These are phyloP conservation scores for Candida nemodendra DNA, from an alignment of 805 yeast genomes.

Conservation along the genomic window DNA sequence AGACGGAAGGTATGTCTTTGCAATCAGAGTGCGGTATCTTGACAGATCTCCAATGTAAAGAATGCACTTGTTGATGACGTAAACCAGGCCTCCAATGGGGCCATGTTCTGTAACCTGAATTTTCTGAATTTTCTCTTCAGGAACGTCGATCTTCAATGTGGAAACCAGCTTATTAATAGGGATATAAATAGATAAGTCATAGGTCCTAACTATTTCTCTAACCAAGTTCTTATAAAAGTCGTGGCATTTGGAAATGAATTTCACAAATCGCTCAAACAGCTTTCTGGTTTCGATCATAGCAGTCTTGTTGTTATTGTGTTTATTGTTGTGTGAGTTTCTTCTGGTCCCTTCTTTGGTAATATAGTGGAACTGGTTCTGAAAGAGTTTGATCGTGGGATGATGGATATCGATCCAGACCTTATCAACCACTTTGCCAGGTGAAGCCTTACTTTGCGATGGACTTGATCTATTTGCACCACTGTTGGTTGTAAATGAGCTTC, in stretches of 20 bases:
- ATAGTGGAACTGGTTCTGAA: constrained; percentile 38
- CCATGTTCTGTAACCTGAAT: constrained; percentile 10
- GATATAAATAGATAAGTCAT: constrained; percentile 37
- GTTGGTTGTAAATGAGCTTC: neutral
- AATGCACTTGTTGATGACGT: constrained; percentile 47
- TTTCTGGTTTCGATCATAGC: constrained; percentile 50
- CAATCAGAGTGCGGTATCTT: constrained; percentile 52
- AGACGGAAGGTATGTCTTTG: constrained; percentile 39
- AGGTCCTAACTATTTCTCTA: constrained; percentile 38
- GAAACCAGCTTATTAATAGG: constrained; percentile 32
- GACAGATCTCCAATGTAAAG: constrained; percentile 58
- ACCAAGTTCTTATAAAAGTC: constrained; percentile 48
- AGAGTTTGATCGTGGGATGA: constrained; percentile 61
- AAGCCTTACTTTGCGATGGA: no score
- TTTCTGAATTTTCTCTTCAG: neutral
- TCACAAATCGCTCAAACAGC: constrained; percentile 49
- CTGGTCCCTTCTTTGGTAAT: constrained; percentile 20
- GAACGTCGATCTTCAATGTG: constrained; percentile 22
- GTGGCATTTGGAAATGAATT: constrained; percentile 45
- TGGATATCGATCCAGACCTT: constrained; percentile 60
- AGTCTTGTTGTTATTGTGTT: constrained; percentile 1
- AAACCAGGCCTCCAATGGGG: constrained; percentile 32
- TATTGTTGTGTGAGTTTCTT: constrained; percentile 13
- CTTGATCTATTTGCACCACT: constrained; percentile 7
- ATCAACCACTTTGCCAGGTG: constrained; percentile 41